Conservation (phyloP, 352 stramenopile genomes). For the Pythium rhizo-oryzae region DNA sequence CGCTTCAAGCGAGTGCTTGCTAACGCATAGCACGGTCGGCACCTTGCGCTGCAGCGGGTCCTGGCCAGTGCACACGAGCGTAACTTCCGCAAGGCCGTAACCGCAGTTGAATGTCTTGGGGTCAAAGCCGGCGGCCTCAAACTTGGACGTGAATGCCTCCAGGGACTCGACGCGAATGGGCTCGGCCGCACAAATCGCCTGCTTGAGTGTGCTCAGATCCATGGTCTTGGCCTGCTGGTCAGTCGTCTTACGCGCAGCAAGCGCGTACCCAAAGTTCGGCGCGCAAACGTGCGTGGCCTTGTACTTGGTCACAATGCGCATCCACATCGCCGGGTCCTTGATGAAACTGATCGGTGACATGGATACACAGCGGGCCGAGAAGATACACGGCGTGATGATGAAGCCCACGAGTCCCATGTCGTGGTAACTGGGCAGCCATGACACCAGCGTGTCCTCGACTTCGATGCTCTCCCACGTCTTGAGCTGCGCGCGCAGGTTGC, state of each 20-base stretch:
- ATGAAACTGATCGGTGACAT: slow-evolving; percentile 89
- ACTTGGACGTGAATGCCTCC: slow-evolving; percentile 74
- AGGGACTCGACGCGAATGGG: slow-evolving; percentile 80
- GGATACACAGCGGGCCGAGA: slow-evolving; percentile 61
- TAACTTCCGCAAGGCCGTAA: slow-evolving; percentile 84
- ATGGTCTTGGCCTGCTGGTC: slow-evolving; percentile 60
- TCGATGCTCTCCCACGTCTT: slow-evolving; percentile 78
- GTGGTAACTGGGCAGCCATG: slow-evolving; percentile 83
- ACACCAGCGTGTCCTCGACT: slow-evolving; percentile 66
- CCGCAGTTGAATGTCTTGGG: slow-evolving; percentile 79
- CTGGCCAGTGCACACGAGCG: slow-evolving; percentile 77
- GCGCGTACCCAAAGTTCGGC: slow-evolving; percentile 81
- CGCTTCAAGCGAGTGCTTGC: slow-evolving; percentile 66
- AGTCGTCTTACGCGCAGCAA: slow-evolving; percentile 74
- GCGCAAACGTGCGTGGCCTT: slow-evolving; percentile 78
- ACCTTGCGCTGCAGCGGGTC: slow-evolving; percentile 48
- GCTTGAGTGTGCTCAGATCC: slow-evolving; percentile 68
- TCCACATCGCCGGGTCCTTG: slow-evolving; percentile 83
- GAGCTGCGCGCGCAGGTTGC: slow-evolving; percentile 71
- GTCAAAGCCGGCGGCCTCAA: slow-evolving; percentile 58
- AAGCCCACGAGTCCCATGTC: slow-evolving; percentile 88
- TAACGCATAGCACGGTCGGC: slow-evolving; percentile 64
- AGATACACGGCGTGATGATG: slow-evolving; percentile 69
- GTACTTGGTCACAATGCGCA: slow-evolving; percentile 75
- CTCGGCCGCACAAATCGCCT: slow-evolving; percentile 80